phyloP scores from a whole-genome alignment of 305 asterid genomes.

The Solanum hybrid region DNA sequence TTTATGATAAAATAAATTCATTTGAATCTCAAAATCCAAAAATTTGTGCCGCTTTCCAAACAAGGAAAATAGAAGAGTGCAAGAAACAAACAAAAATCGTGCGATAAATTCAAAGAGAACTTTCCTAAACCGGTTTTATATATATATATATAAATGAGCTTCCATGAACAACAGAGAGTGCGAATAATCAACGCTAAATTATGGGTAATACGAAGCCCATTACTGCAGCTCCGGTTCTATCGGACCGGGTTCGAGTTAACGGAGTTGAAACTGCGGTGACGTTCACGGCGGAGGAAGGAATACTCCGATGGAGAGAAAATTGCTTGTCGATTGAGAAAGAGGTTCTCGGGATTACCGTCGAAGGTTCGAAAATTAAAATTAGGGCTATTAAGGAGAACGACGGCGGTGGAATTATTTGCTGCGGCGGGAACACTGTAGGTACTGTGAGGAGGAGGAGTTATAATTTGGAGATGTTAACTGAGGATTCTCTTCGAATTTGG shows the following conservation, averaged over 20 bases:
- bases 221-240: slow-evolving; percentile 7
- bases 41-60: not conserved
- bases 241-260: slow-evolving; percentile 45
- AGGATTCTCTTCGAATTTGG: slow-evolving; percentile 47
- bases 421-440: slow-evolving; percentile 13
- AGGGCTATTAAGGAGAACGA: slow-evolving; percentile 34
- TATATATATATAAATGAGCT: not conserved
- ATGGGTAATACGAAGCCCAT: not conserved
- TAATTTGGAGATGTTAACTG: slow-evolving; percentile 38
- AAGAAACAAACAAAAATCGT: not conserved
- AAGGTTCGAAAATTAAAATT: slow-evolving; percentile 39
- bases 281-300: slow-evolving; percentile 39
- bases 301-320: slow-evolving; percentile 41
- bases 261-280: slow-evolving; percentile 36
- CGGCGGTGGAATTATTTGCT: slow-evolving; percentile 44
- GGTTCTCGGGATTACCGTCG: slow-evolving; percentile 64
- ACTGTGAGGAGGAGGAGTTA: slow-evolving; percentile 30
- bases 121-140: not conserved
- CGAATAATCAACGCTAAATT: not conserved
- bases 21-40: not conserved
- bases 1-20: no score
- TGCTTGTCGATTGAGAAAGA: slow-evolving; percentile 47
- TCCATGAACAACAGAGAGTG: not conserved
- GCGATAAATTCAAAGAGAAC: not conserved
- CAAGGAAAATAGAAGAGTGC: not conserved